A percentile compares a stretch with the other conserved stretches of the same genome.
These are phyloP conservation scores for Rheum nobile DNA, from an alignment of 148 eudicot species.

Conservation along the genomic window DNA sequence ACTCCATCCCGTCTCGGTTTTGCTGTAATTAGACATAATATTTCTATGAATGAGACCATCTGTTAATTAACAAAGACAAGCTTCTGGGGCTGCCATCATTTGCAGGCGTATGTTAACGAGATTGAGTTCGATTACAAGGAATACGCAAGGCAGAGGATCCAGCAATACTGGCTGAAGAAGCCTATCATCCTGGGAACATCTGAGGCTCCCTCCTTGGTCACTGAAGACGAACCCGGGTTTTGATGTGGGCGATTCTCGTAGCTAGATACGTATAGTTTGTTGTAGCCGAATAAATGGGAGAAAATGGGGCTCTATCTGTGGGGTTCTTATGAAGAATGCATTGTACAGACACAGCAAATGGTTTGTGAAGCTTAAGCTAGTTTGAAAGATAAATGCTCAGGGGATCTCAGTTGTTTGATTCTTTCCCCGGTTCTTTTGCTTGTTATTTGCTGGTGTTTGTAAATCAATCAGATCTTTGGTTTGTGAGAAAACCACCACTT, in stretches of 20 bases:
- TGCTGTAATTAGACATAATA: neutral
- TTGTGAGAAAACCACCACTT: neutral
- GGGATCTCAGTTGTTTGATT: neutral
- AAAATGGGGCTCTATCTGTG: neutral
- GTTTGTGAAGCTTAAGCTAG: neutral
- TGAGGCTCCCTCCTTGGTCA: neutral
- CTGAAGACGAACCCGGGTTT: neutral
- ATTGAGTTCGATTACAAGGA: conserved; percentile 87
- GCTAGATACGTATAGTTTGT: too few species aligned
- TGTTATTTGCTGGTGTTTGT: neutral
- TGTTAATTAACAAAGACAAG: neutral
- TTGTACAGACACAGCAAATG: neutral
- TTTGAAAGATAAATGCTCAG: too few species aligned
- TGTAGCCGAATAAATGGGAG: neutral
- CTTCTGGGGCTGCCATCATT: neutral
- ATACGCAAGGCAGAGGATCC: conserved; percentile 84
- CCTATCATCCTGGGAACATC: conserved; percentile 41
- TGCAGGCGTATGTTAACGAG: conserved; percentile 73
- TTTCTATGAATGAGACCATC: too few species aligned
- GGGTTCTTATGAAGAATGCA: neutral
- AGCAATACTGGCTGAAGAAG: conserved; percentile 71
- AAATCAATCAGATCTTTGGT: neutral
- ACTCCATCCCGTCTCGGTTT: too few species aligned
- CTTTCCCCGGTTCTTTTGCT: neutral
- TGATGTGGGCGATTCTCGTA: neutral